Base-by-base conservation (phyloP, 2,329 filamentous ascomycete species). In the Apiospora koreana region DNA sequence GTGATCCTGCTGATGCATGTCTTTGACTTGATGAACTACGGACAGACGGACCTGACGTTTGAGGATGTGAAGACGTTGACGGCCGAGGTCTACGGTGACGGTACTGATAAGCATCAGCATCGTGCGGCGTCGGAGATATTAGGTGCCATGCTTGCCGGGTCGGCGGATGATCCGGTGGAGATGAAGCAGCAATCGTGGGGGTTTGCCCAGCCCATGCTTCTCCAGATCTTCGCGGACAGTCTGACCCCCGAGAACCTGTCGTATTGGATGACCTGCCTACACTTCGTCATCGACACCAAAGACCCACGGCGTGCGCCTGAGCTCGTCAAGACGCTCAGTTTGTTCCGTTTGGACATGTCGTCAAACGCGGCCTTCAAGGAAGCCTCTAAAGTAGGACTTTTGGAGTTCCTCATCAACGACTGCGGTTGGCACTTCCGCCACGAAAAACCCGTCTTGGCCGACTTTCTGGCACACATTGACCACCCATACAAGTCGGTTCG, bases 301-400 rank as follows among this genome's bases (percentile, higher is more conserved):
- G 96, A 99, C 80, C 95, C 96, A 16, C 90, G 97, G 62, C 90
- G 95, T 73, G 91, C 91, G 3, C 94, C 93, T 85, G 95, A 97
- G 74, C 87, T 99, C 73, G 89, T 97, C 45, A 92, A 96, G 73
- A 92, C 90, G 81, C 86, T 99, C 25, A 89, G 92, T 65, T 89
- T 91, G 69, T 98, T 98, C 88, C 89, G 94, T 41, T 86, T 99
- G 12, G 96, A 99, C 79, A 95, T 98, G 92, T 86, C 89, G 7
- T 98, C 95, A 0, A 98, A 98, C 78, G 96, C 97, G 4, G 96
- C 96, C 0, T 99, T 99, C 87, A 99, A 99, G 80, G 97, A 99
- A 80, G 97, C 95, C 69, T 97, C 95, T 38, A 98, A 98, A 83
- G 94, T 99, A 21, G 92, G 96, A 74, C 85, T 99, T 41, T 86